Evolutionary conservation across 2,329 filamentous ascomycete species (phyloP).

Genomic region (Monilinia fructicola): DNA sequence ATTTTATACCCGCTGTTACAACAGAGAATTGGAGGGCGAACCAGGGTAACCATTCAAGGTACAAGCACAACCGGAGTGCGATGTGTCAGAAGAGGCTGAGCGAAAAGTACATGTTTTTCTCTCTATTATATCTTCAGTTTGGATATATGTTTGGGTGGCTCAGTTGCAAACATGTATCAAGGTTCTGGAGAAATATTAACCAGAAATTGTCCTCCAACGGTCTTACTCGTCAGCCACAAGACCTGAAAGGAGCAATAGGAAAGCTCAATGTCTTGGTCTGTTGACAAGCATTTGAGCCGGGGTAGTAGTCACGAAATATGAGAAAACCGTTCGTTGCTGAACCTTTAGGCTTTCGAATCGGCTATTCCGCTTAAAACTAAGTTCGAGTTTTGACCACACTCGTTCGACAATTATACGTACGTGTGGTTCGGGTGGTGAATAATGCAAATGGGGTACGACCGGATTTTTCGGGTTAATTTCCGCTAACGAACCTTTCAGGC

Average conservation of each 20-base stretch:
- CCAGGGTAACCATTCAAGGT: conserved; percentile 9
- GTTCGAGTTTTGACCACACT: not conserved
- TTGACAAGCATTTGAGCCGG: conserved; percentile 6
- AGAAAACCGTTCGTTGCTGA: conserved; percentile 14
- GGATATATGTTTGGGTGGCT: conserved; percentile 8
- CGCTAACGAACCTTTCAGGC: conserved; percentile 10
- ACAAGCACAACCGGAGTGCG: not conserved
- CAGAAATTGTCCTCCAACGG: conserved; percentile 8
- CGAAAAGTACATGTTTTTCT: not conserved
- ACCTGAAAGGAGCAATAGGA: not conserved
- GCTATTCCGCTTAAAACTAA: conserved; percentile 14
- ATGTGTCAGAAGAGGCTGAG: conserved; percentile 11
- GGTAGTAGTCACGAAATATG: not conserved
- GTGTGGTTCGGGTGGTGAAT: not conserved
- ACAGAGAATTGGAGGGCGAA: conserved; percentile 17
- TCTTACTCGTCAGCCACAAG: conserved; percentile 3
- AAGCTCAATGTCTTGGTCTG: not conserved
- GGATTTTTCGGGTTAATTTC: conserved; percentile 22
- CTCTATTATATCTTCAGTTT: conserved; percentile 10
- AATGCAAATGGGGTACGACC: conserved; percentile 1
- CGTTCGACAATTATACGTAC: not conserved
- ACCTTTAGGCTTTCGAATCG: conserved; percentile 13
- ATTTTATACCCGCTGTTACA: conserved; percentile 11
- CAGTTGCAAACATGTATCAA: conserved; percentile 5
- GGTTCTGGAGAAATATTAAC: not conserved